Evolutionary conservation across 2,329 filamentous ascomycete genomes (phyloP).

Genomic region (Fusarium torreyae): DNA sequence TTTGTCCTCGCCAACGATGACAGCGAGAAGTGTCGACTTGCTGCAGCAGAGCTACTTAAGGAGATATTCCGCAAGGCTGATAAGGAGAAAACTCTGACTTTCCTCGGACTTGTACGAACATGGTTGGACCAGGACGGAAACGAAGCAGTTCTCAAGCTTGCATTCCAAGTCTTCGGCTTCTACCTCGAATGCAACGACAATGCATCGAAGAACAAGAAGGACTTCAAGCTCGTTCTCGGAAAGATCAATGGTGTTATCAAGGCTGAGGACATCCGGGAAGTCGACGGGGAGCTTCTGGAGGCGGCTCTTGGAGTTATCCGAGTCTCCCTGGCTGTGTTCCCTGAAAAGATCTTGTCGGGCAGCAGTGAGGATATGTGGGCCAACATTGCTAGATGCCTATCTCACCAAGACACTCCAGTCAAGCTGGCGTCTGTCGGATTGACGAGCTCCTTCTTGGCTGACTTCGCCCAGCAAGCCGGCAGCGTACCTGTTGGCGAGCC

Average conservation of each 20-base stretch:
- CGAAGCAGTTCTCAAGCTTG: conserved; percentile 77
- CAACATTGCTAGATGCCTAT: conserved; percentile 76
- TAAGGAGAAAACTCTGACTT: conserved; percentile 77
- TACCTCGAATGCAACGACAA: conserved; percentile 81
- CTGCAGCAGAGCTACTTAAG: conserved; percentile 84
- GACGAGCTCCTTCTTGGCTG: conserved; percentile 82
- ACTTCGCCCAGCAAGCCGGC: conserved; percentile 77
- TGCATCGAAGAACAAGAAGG: conserved; percentile 73
- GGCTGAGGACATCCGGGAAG: conserved; percentile 66
- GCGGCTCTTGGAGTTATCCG: conserved; percentile 79
- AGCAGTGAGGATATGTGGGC: conserved; percentile 79
- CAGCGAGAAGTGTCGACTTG: conserved; percentile 85
- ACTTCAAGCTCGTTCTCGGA: conserved; percentile 74
- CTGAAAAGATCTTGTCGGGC: conserved; percentile 73
- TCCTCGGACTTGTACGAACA: conserved; percentile 77
- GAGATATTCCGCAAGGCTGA: conserved; percentile 86
- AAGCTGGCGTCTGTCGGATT: conserved; percentile 84
- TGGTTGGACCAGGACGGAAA: conserved; percentile 87
- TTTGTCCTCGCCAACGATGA: conserved; percentile 92
- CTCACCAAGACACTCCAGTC: conserved; percentile 80
- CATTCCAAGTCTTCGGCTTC: conserved; percentile 84
- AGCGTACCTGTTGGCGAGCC: conserved; percentile 67
- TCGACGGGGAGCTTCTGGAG: conserved; percentile 81
- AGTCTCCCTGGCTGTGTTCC: conserved; percentile 77
- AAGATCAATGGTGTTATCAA: conserved; percentile 69